Evolutionary conservation across 2,329 filamentous ascomycete genomes (phyloP).

Genomic region (Exophiala calicioides): DNA sequence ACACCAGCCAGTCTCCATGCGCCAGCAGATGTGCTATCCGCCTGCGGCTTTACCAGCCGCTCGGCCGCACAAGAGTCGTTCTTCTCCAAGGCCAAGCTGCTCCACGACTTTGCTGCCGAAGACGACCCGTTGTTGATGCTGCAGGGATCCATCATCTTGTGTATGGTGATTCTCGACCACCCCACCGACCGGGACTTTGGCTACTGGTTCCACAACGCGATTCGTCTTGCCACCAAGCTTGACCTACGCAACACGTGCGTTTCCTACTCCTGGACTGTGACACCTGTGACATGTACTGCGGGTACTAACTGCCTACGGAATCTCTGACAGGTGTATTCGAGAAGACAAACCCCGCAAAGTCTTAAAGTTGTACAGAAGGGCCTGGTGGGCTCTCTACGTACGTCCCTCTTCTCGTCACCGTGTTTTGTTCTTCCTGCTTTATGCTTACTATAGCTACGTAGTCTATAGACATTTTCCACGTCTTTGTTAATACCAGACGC

Average conservation of each 20-base stretch:
- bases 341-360: conserved; percentile 30
- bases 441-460: conserved; percentile 27
- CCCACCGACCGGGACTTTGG: conserved; percentile 29
- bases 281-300: conserved; percentile 18
- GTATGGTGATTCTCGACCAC: conserved; percentile 31
- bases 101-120: conserved; percentile 31
- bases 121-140: conserved; percentile 31
- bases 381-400: conserved; percentile 33
- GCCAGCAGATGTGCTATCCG: conserved; percentile 29
- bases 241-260: conserved; percentile 30
- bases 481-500: conserved; percentile 30
- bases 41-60: conserved; percentile 30
- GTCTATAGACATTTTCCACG: conserved; percentile 32
- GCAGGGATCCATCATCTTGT: conserved; percentile 33
- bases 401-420: conserved; percentile 24
- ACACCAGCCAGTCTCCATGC: conserved; percentile 30
- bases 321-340: conserved; percentile 28
- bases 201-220: conserved; percentile 32
- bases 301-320: conserved; percentile 23
- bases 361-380: conserved; percentile 31
- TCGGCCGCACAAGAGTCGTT: conserved; percentile 31
- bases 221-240: conserved; percentile 31
- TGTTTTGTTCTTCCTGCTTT: conserved; percentile 26
- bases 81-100: conserved; percentile 32
- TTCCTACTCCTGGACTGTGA: conserved; percentile 17